phyloP scores from a whole-genome alignment of 208 protist genomes.

The Angomonas ambiguus region DNA sequence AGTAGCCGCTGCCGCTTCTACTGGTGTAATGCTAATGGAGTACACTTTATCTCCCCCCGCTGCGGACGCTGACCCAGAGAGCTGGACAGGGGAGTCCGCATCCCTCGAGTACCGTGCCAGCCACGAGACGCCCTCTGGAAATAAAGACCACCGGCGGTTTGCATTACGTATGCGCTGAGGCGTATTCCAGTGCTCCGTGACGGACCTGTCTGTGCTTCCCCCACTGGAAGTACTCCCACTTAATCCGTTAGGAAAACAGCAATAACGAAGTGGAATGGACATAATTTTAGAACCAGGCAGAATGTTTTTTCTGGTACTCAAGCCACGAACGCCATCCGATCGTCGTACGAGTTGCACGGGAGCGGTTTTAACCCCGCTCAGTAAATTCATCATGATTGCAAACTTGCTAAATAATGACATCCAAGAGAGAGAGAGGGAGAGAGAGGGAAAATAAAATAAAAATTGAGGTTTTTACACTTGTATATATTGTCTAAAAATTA shows the following conservation, averaged over 20 bases:
- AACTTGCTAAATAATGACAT: background rate
- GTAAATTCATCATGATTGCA: background rate
- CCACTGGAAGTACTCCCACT: background rate
- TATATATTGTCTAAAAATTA: background rate
- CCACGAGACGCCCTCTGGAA: constrained; percentile 63
- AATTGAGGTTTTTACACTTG: background rate
- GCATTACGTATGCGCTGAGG: constrained; percentile 37
- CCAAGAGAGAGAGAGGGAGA: background rate
- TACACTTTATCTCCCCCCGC: constrained; percentile 13
- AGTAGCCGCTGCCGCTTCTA: constrained; percentile 60
- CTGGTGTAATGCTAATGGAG: constrained; percentile 54
- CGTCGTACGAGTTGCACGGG: constrained; percentile 19
- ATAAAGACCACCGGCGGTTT: constrained; percentile 44
- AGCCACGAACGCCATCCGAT: constrained; percentile 55
- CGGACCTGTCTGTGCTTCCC: too few relatives aligned
- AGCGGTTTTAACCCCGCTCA: background rate
- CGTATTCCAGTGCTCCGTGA: background rate
- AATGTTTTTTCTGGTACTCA: constrained; percentile 31
- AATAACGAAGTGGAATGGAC: constrained; percentile 49
- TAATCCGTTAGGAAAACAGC: constrained; percentile 33
- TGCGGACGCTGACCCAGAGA: background rate
- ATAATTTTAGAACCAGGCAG: constrained; percentile 39
- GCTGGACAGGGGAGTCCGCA: constrained; percentile 5
- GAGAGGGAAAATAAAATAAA: constrained; percentile 14
- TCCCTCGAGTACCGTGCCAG: constrained; percentile 47